These are phyloP conservation scores for Ceratocystis diversiconidia DNA, from an alignment of 2,329 filamentous ascomycete genomes.

Conservation along the genomic window DNA sequence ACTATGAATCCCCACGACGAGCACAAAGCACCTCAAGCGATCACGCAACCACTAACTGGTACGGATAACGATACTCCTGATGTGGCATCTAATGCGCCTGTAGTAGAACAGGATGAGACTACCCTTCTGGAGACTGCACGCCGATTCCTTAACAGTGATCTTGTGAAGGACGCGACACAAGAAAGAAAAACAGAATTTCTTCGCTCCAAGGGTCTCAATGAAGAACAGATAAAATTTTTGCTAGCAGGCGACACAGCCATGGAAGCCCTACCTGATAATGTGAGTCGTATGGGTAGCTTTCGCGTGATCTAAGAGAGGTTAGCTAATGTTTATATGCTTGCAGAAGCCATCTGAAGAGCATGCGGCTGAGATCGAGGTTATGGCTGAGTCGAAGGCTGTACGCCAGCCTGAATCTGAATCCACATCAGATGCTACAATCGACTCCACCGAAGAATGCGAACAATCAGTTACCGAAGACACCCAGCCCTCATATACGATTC, in stretches of 20 bases:
- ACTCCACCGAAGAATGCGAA: background rate
- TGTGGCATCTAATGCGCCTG: background rate
- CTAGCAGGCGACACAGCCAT: conserved; percentile 28
- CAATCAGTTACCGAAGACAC: background rate
- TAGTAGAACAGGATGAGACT: background rate
- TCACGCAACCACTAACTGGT: background rate
- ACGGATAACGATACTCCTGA: conserved; percentile 4
- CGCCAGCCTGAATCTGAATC: background rate
- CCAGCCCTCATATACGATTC: conserved; percentile 31
- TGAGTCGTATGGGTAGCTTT: background rate
- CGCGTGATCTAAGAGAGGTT: background rate
- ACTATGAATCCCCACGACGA: conserved; percentile 7
- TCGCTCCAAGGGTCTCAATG: conserved; percentile 56
- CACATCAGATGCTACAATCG: background rate
- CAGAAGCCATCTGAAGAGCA: background rate
- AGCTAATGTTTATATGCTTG: background rate
- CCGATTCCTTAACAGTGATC: conserved; percentile 61
- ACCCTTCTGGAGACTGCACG: conserved; percentile 46
- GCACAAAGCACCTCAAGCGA: background rate
- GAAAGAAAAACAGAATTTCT: conserved; percentile 67
- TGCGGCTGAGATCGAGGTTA: background rate
- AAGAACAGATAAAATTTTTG: conserved; percentile 53
- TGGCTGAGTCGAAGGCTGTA: background rate
- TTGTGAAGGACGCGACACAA: conserved; percentile 51
- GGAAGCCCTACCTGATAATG: background rate